These are phyloP conservation scores for Botrytis deweyae DNA, from an alignment of 2,329 filamentous ascomycete species.

Conservation along the genomic window DNA sequence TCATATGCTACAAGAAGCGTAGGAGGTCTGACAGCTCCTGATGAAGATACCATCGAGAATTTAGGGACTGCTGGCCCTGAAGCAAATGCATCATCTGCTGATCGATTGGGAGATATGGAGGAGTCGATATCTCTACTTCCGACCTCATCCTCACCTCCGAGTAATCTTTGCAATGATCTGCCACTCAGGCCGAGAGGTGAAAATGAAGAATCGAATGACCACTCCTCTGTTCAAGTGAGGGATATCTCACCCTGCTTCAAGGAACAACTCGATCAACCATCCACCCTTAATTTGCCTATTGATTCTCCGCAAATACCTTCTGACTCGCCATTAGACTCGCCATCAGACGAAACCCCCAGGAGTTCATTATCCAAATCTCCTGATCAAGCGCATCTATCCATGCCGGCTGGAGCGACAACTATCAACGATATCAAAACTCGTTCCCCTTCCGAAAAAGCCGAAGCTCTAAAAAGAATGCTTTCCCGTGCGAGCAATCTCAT, in stretches of 20 bases:
- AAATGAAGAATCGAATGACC: background rate
- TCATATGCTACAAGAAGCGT: background rate
- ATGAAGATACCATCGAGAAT: background rate
- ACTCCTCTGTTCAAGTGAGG: background rate
- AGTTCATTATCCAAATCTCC: too few relatives aligned
- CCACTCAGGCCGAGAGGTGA: background rate
- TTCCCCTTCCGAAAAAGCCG: conserved; percentile 7
- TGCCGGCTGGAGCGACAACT: background rate
- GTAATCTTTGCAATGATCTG: background rate
- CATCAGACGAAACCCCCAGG: background rate
- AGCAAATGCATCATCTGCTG: background rate
- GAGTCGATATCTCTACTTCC: background rate
- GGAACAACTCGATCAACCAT: background rate
- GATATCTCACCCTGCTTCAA: background rate
- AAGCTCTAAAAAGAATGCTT: conserved; percentile 31
- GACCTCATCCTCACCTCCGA: background rate
- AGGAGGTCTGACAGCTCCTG: background rate
- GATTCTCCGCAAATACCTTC: background rate
- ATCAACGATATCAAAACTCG: background rate
- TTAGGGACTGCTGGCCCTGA: background rate
- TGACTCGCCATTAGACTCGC: background rate
- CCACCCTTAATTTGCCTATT: background rate
- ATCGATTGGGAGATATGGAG: background rate
- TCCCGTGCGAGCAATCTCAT: conserved; percentile 37
- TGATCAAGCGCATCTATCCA: background rate